Evolutionary conservation across 78 protist species (phyloP), one percentile per base, ranked within the genome.

Genomic region (Dictyostelium firmibasis): DNA sequence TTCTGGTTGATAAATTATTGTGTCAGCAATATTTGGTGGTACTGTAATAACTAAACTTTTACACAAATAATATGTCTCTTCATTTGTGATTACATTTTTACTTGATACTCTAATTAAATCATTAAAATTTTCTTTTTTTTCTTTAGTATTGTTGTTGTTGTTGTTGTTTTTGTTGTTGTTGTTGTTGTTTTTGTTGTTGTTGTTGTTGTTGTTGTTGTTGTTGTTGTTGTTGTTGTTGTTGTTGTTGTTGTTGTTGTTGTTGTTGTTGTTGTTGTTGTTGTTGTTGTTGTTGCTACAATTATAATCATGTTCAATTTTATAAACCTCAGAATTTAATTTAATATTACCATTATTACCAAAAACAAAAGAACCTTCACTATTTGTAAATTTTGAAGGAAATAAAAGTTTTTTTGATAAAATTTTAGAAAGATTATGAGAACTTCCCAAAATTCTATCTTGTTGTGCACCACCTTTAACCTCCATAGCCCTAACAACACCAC

Each of bases 381-480:
- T 50, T 13, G 62, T 50, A 16, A 50, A 50, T 50, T 50, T 50
- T 69, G 77, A 69, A 25, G 77, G 77, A 13, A 69, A 25, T 31
- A 69, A 31, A 4, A 69, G 41, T 23, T 76, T 33, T 76, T 88
- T 62, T 16, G 83, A 57, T 53, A 88, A 41, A 20, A 70, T 78
- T 16, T 31, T 6, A 20, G 93, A 88, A 33, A 88, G 6, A 18
- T 76, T 33, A 76, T 33, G 62, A 18, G 88, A 20, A 18, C 95
- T 29, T 20, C 95, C 95, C 53, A 43, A 57, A 5, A 91, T 69
- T 20, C 86, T 16, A 70, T 84, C 91, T 60, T 83, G 88, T 29
- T 91, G 95, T 5, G 95, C 95, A 31, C 95, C 95, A 41, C 53
- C 43, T 20, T 50, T 23, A 23, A 74, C 91, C 1, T 81, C 87